These are phyloP conservation scores for Suillus alpinus DNA, from an alignment of 768 basidiomycete genomes.

Conservation along the genomic window DNA sequence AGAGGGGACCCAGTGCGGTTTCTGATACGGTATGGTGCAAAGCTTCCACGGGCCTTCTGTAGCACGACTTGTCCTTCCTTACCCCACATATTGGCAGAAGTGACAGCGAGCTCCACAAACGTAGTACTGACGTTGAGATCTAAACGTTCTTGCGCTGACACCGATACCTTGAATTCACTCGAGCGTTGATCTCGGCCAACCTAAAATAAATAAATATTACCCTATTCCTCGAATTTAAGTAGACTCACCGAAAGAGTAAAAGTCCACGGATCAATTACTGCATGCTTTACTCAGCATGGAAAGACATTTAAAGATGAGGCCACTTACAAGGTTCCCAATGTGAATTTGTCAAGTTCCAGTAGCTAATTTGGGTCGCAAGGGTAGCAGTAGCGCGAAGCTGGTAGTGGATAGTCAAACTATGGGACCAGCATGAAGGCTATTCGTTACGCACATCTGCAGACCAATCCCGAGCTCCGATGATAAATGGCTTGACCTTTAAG, in stretches of 20 bases:
- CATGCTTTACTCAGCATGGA: conserved; percentile 11
- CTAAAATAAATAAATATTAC: conserved; percentile 36
- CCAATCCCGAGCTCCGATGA: conserved; percentile 86
- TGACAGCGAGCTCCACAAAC: conserved; percentile 82
- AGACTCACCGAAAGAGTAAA: conserved; percentile 64
- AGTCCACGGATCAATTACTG: conserved; percentile 96
- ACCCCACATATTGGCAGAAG: conserved; percentile 69
- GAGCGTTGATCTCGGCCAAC: conserved; percentile 48
- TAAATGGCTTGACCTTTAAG: conserved; percentile 82
- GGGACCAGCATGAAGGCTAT: neutral
- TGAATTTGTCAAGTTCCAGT: conserved; percentile 96
- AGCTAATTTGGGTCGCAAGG: conserved; percentile 80
- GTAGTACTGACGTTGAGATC: conserved; percentile 90
- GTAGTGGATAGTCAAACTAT: neutral
- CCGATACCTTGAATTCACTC: conserved; percentile 52
- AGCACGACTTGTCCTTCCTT: conserved; percentile 70
- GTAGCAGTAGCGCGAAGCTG: conserved; percentile 85
- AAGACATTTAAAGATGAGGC: conserved; percentile 1
- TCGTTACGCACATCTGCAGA: conserved; percentile 68
- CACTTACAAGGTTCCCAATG: conserved; percentile 92
- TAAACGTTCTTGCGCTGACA: conserved; percentile 78
- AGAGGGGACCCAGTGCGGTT: conserved; percentile 90
- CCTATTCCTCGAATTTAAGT: conserved; percentile 1
- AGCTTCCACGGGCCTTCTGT: conserved; percentile 78
- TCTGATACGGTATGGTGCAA: conserved; percentile 89